phyloP scores from a whole-genome alignment of 2,329 filamentous ascomycete species.

The Ophiostoma pallidulum region DNA sequence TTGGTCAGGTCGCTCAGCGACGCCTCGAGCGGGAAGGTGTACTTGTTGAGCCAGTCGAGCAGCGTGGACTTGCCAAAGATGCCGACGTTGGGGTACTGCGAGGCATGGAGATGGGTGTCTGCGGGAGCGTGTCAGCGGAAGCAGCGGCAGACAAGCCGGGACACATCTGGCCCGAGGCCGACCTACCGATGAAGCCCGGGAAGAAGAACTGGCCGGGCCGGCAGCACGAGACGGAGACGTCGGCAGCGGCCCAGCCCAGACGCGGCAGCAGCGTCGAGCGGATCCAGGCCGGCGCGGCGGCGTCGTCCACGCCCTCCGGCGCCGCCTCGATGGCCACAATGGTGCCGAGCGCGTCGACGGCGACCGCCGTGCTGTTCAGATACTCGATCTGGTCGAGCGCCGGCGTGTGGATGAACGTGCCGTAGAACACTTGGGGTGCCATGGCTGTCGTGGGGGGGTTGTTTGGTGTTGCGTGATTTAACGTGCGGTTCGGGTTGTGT shows the following conservation, averaged over 20 bases:
- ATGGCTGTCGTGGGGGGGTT: conserved; percentile 1
- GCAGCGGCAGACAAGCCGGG: neutral
- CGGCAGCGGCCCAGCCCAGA: conserved; percentile 35
- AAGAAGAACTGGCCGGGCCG: conserved; percentile 63
- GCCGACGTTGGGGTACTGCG: conserved; percentile 89
- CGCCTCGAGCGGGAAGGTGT: conserved; percentile 88
- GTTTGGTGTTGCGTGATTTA: neutral
- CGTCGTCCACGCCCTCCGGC: conserved; percentile 10
- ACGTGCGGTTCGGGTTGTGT: neutral
- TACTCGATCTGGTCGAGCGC: conserved; percentile 39
- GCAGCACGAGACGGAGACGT: conserved; percentile 28
- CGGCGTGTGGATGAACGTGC: conserved; percentile 47
- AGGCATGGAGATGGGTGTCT: conserved; percentile 94
- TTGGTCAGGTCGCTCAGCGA: conserved; percentile 55
- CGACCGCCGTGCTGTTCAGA: conserved; percentile 40
- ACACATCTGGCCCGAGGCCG: neutral
- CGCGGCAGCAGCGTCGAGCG: conserved; percentile 26
- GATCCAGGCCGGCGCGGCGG: conserved; percentile 12
- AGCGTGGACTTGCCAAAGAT: conserved; percentile 91
- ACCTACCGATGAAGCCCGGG: conserved; percentile 67
- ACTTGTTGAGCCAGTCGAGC: conserved; percentile 84
- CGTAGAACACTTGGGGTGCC: conserved; percentile 39
- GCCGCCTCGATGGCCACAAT: conserved; percentile 39
- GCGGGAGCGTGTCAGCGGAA: neutral
- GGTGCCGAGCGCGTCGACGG: conserved; percentile 38